A percentile compares a stretch with the other conserved stretches of the same genome.
phyloP scores from a whole-genome alignment of 2,329 filamentous ascomycete species.

The Ophiostoma angusticollis region DNA sequence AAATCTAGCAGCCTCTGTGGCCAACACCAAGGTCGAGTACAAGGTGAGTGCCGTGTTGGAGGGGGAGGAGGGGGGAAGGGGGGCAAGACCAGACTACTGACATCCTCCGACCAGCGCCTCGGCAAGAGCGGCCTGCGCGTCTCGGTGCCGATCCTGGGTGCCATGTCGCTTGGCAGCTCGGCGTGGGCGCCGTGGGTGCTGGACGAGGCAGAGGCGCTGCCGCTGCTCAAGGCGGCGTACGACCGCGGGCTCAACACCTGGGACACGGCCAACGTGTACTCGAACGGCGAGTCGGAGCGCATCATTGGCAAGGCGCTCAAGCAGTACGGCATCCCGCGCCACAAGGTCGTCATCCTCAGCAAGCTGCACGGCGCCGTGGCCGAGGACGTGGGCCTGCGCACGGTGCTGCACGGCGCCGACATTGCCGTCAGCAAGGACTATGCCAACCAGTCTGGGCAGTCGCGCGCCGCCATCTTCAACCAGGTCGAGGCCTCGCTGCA shows the following conservation, averaged over 20 bases:
- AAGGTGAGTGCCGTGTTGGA: not conserved
- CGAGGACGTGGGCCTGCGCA: constrained; percentile 25
- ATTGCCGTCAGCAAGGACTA: constrained; percentile 18
- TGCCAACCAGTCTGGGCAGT: constrained; percentile 29
- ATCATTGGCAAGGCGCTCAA: constrained; percentile 46
- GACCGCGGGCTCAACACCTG: constrained; percentile 46
- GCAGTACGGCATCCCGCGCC: constrained; percentile 40
- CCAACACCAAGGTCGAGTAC: constrained; percentile 7
- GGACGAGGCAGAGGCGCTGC: constrained; percentile 30
- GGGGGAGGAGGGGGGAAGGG: not conserved
- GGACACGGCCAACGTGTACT: constrained; percentile 42
- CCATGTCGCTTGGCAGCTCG: constrained; percentile 36
- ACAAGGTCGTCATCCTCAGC: constrained; percentile 44
- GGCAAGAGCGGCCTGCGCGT: constrained; percentile 42
- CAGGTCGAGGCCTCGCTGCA: constrained; percentile 46
- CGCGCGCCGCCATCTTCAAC: constrained; percentile 50
- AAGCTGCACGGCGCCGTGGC: constrained; percentile 41
- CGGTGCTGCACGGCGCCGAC: constrained; percentile 4
- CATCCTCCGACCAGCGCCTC: constrained; percentile 17
- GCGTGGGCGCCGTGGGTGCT: constrained; percentile 37
- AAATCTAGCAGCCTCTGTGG: constrained; percentile 1
- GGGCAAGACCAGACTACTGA: not conserved
- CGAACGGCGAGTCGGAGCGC: constrained; percentile 39
- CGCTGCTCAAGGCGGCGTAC: constrained; percentile 47
- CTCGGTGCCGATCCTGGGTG: constrained; percentile 40